These are phyloP conservation scores for Centrapalus pauciflorus DNA, from an alignment of 129 eudicot genomes.

Conservation along the genomic window DNA sequence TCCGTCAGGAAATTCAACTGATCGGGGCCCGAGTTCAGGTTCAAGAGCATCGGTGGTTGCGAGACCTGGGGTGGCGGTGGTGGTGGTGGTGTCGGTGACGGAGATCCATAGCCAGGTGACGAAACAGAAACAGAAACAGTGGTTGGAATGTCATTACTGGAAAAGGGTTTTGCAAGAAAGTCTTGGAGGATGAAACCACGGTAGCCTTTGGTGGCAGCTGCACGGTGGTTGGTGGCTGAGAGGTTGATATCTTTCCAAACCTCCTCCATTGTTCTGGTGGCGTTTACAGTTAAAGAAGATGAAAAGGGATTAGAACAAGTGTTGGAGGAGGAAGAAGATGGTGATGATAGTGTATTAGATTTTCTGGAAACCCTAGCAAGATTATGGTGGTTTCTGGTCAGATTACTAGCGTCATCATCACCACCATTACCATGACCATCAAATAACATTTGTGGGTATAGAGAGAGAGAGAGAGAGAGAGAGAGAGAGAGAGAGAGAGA, in stretches of 20 bases:
- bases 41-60: slow-evolving; percentile 28
- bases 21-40: slow-evolving; percentile 42
- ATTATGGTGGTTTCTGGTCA: slow-evolving; percentile 9
- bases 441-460: slow-evolving; percentile 29
- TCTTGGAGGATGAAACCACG: slow-evolving; percentile 46
- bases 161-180: slow-evolving; percentile 50
- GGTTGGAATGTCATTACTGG: slow-evolving; percentile 20
- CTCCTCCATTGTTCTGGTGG: slow-evolving; percentile 53
- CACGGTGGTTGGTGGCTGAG: slow-evolving; percentile 28
- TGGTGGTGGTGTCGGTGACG: slow-evolving; percentile 25
- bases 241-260: slow-evolving; percentile 63
- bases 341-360: slow-evolving; percentile 13
- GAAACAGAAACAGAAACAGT: slow-evolving; percentile 14
- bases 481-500: slow-evolving; percentile 12
- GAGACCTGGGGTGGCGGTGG: slow-evolving; percentile 15
- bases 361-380: neutral
- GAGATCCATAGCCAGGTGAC: slow-evolving; percentile 11
- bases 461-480: neutral
- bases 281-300: slow-evolving; percentile 6
- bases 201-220: slow-evolving; percentile 18
- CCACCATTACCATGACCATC: slow-evolving; percentile 15
- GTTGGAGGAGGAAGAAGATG: slow-evolving; percentile 20
- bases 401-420: slow-evolving; percentile 6
- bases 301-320: slow-evolving; percentile 21
- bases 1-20: slow-evolving; percentile 21